Evolutionary conservation across 164 flowering plant genomes (phyloP).

Genomic region (Vitis riparia): DNA sequence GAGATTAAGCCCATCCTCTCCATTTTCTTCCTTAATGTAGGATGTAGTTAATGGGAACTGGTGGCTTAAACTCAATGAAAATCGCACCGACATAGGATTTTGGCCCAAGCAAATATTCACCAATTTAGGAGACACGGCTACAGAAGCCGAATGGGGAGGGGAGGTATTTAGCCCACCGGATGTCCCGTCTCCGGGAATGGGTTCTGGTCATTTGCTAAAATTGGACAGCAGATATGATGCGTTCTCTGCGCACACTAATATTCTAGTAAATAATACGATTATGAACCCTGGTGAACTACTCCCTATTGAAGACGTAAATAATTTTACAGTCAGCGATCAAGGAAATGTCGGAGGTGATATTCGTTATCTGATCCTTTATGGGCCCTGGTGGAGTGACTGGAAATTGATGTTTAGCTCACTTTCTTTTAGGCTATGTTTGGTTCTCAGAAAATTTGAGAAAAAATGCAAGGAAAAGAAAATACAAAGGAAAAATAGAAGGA

Average conservation of each 20-base stretch:
- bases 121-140: neutral
- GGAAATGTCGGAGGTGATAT: too few relatives aligned
- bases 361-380: too few relatives aligned
- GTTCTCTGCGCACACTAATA: neutral
- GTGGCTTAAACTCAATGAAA: neutral
- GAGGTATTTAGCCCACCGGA: neutral
- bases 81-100: neutral
- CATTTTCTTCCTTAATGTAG: neutral
- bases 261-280: too few relatives aligned
- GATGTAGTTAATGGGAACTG: neutral
- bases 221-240: neutral
- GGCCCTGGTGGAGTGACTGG: too few relatives aligned
- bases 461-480: too few relatives aligned
- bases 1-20: neutral
- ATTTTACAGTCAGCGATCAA: too few relatives aligned
- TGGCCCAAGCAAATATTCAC: slow-evolving; percentile 1
- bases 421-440: too few relatives aligned
- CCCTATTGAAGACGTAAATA: too few relatives aligned
- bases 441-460: too few relatives aligned
- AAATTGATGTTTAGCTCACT: too few relatives aligned
- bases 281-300: too few relatives aligned
- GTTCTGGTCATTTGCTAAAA: neutral
- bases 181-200: neutral
- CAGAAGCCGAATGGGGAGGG: neutral
- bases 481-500: too few relatives aligned